A percentile compares a stretch with the other conserved stretches of the same genome.
phyloP scores from a whole-genome alignment of 176 grass and related monocot genomes.

The Aegilops umbellulata region DNA sequence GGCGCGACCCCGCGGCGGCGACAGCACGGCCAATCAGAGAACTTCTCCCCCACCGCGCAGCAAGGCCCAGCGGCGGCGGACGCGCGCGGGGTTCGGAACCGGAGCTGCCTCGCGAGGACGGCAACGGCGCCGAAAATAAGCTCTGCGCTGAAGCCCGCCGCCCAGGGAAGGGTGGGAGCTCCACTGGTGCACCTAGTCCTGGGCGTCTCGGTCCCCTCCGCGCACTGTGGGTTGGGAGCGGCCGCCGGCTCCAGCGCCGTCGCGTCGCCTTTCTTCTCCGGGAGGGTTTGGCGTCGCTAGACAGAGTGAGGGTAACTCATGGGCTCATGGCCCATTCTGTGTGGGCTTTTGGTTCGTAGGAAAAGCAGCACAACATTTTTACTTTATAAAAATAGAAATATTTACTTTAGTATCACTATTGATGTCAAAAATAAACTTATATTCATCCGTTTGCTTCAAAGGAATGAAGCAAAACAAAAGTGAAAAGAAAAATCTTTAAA shows the following conservation, averaged over 20 bases:
- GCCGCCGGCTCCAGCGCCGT: background rate
- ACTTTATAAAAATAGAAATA: no score
- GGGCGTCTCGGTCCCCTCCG: background rate
- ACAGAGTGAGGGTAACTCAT: background rate
- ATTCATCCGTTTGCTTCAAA: no score
- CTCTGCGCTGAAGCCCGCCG: background rate
- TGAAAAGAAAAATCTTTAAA: no score
- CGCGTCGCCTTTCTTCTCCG: background rate
- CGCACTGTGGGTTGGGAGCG: background rate
- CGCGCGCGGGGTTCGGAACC: background rate
- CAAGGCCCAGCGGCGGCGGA: background rate
- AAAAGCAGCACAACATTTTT: no score
- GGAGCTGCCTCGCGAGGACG: background rate
- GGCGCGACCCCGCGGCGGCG: background rate
- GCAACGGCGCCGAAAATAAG: background rate
- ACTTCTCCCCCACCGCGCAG: background rate
- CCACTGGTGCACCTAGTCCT: background rate
- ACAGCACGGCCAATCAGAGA: background rate
- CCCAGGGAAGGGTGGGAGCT: no score
- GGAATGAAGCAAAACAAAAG: no score
- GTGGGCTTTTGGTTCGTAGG: background rate
- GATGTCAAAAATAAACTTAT: no score
- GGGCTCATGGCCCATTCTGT: background rate
- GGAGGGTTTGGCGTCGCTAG: background rate
- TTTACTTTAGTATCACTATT: no score